These are phyloP conservation scores for Rhytidhysteron rufulum DNA, from an alignment of 2,329 filamentous ascomycete genomes.

Conservation along the genomic window DNA sequence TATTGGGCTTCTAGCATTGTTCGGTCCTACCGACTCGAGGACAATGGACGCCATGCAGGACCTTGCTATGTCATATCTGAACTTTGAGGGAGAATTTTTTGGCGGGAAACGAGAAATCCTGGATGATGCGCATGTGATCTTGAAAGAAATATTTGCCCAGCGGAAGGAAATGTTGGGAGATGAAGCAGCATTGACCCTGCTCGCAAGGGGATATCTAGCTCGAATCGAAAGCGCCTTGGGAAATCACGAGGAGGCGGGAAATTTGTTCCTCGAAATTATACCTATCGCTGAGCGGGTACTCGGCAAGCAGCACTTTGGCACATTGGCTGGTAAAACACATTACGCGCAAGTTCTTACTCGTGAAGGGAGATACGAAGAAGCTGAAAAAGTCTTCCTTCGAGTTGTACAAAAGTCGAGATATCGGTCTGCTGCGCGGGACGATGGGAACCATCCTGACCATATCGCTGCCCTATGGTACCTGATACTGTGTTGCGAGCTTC, in stretches of 20 bases:
- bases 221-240: constrained; percentile 17
- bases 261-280: constrained; percentile 10
- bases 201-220: constrained; percentile 22
- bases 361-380: constrained; percentile 2
- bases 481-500: not conserved
- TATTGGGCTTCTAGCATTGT: constrained; percentile 9
- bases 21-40: constrained; percentile 12
- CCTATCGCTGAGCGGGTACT: constrained; percentile 13
- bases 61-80: constrained; percentile 5
- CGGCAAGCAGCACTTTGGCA: constrained; percentile 12
- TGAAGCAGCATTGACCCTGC: constrained; percentile 22
- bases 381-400: constrained; percentile 1
- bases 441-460: not conserved
- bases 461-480: not conserved
- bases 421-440: not conserved
- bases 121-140: constrained; percentile 5
- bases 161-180: constrained; percentile 18
- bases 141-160: constrained; percentile 9
- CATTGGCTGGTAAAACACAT: constrained; percentile 1
- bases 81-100: constrained; percentile 1
- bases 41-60: constrained; percentile 20
- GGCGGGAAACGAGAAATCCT: no score
- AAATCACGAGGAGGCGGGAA: constrained; percentile 14
- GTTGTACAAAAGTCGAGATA: not conserved
- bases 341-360: not conserved